A percentile compares a stretch with the other conserved stretches of the same genome.
Conservation (phyloP, 2,329 filamentous ascomycete species). For the Ambrosiella beaveri region DNA sequence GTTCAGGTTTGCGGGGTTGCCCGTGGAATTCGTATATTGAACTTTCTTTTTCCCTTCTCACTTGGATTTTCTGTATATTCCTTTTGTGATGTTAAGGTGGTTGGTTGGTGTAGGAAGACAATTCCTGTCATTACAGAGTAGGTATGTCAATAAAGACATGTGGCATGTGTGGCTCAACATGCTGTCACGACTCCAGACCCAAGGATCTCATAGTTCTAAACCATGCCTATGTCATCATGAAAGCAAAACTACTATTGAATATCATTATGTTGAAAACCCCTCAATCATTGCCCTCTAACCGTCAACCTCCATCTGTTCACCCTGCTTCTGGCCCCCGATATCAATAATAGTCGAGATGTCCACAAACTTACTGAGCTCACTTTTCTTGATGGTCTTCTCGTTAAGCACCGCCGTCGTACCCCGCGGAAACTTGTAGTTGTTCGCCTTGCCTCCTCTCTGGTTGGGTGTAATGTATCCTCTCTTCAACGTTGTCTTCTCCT, state of each 20-base stretch:
- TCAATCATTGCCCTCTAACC: constrained; percentile 24
- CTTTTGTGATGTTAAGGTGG: constrained; percentile 1
- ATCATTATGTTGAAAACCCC: constrained; percentile 4
- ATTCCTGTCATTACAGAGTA: too few relatives aligned
- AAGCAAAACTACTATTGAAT: constrained; percentile 2
- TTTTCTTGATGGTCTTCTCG: constrained; percentile 87
- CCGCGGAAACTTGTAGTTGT: constrained; percentile 77
- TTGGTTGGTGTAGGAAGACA: background rate
- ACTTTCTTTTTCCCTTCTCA: background rate
- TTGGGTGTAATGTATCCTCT: constrained; percentile 90
- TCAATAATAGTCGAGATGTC: constrained; percentile 72
- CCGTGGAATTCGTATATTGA: background rate
- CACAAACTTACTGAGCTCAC: constrained; percentile 86
- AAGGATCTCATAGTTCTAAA: too few relatives aligned
- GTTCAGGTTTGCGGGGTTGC: too few relatives aligned
- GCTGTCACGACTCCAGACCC: too few relatives aligned
- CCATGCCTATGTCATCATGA: background rate
- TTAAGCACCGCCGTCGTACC: constrained; percentile 94
- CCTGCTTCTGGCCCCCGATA: constrained; percentile 34
- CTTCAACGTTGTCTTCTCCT: constrained; percentile 85
- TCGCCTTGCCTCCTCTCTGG: constrained; percentile 73
- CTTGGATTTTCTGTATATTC: constrained; percentile 5
- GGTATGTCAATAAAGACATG: too few relatives aligned
- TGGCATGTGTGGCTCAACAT: too few relatives aligned
- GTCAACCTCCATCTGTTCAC: constrained; percentile 54